Evolutionary conservation across 2,329 filamentous ascomycete genomes (phyloP).

Genomic region (Trichoderma cornu-damae): DNA sequence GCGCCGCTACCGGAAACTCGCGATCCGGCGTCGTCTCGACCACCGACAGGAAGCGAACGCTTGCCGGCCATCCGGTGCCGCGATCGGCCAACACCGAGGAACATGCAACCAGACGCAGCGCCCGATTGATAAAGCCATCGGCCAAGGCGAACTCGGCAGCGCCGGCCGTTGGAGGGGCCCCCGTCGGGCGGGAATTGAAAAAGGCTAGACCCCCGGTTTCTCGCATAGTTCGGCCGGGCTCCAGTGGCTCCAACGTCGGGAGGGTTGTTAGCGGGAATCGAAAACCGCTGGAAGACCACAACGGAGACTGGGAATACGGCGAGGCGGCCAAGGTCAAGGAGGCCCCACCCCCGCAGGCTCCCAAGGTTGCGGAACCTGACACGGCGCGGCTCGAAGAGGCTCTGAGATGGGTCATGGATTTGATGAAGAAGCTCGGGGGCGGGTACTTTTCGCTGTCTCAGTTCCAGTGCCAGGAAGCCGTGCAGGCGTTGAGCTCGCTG

Average conservation of each 20-base stretch:
- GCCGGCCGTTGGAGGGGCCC: conserved; percentile 46
- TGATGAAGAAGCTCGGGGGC: conserved; percentile 74
- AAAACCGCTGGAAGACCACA: conserved; percentile 64
- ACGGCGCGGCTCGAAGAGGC: conserved; percentile 66
- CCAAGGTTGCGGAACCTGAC: conserved; percentile 47
- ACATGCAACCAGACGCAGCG: conserved; percentile 60
- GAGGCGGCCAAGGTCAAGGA: conserved; percentile 50
- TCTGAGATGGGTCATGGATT: conserved; percentile 68
- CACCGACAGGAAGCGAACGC: conserved; percentile 76
- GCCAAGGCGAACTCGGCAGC: conserved; percentile 58
- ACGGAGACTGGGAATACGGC: conserved; percentile 64
- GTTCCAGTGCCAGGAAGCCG: conserved; percentile 72
- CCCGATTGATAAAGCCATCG: conserved; percentile 66
- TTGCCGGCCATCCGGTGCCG: conserved; percentile 74
- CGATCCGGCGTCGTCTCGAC: conserved; percentile 38
- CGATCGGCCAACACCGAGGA: conserved; percentile 52
- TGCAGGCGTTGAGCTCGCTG: conserved; percentile 67
- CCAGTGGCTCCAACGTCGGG: conserved; percentile 67
- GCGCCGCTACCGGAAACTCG: conserved; percentile 34
- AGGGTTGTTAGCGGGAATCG: conserved; percentile 87
- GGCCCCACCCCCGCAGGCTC: conserved; percentile 30
- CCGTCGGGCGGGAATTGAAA: conserved; percentile 66
- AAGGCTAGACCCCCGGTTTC: conserved; percentile 73
- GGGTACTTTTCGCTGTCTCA: conserved; percentile 74
- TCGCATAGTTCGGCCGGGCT: conserved; percentile 58